Conservation (phyloP, 1,139 yeast species). For the Zhuliangozyma parablackwelliae region DNA sequence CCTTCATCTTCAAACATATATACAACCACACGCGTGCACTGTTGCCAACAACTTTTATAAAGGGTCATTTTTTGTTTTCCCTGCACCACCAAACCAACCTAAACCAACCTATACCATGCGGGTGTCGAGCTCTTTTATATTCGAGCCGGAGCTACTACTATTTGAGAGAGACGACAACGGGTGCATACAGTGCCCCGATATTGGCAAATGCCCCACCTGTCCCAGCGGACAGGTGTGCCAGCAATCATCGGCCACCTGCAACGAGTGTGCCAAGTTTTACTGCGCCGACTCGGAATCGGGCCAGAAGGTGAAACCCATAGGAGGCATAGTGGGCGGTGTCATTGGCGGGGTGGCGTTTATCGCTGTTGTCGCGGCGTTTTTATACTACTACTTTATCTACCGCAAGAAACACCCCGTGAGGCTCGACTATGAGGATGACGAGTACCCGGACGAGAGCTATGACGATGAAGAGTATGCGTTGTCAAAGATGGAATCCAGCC, state of each 20-base stretch:
- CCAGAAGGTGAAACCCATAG: constrained; percentile 24
- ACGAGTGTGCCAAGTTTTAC: constrained; percentile 50
- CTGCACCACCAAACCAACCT: neutral
- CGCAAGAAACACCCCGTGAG: constrained; percentile 21
- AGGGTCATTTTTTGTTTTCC: no score
- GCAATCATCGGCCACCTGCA: constrained; percentile 51
- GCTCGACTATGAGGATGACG: constrained; percentile 22
- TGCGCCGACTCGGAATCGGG: constrained; percentile 31
- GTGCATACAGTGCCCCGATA: constrained; percentile 49
- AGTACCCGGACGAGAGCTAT: constrained; percentile 13
- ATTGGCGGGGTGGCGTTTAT: constrained; percentile 48
- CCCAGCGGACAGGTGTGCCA: constrained; percentile 48
- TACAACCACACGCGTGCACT: no score
- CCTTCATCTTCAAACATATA: no score
- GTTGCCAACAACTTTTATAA: no score
- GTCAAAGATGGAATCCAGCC: constrained; percentile 2
- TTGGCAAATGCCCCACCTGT: constrained; percentile 51
- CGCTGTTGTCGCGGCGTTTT: constrained; percentile 26
- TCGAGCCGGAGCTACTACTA: constrained; percentile 6
- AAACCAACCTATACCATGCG: neutral
- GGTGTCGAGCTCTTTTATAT: constrained; percentile 1
- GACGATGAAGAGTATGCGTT: constrained; percentile 10
- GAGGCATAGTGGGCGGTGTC: constrained; percentile 66
- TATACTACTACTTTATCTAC: constrained; percentile 31
- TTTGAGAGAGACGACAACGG: constrained; percentile 18